phyloP scores from a whole-genome alignment of 2,329 filamentous ascomycete genomes.

The Diplocarpon rosae region DNA sequence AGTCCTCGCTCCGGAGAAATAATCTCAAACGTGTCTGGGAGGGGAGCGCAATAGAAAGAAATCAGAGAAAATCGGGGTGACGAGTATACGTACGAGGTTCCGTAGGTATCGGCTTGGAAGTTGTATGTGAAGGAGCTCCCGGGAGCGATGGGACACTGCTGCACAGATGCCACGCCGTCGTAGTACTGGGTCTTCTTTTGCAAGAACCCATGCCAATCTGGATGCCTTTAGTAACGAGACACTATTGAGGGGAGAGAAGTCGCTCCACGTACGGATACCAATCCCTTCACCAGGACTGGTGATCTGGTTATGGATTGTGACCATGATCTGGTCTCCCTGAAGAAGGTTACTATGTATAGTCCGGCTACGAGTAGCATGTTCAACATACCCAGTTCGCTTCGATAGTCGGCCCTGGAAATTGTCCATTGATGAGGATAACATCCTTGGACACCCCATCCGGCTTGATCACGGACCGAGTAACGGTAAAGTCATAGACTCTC shows the following conservation, averaged over 20 bases:
- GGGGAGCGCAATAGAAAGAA: background rate
- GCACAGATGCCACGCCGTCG: conserved; percentile 35
- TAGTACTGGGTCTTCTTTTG: conserved; percentile 28
- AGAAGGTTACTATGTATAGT: background rate
- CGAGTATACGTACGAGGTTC: background rate
- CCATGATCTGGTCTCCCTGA: conserved; percentile 5
- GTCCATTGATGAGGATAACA: conserved; percentile 45
- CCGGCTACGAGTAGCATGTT: background rate
- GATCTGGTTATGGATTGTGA: conserved; percentile 4
- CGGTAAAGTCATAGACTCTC: conserved; percentile 25
- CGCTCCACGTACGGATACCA: background rate
- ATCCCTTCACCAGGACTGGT: background rate
- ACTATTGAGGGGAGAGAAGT: background rate
- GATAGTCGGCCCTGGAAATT: conserved; percentile 56
- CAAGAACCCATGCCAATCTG: conserved; percentile 35
- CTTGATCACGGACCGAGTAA: conserved; percentile 21
- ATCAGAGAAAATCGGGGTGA: background rate
- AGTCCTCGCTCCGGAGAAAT: no score
- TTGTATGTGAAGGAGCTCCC: conserved; percentile 19
- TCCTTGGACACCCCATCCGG: conserved; percentile 16
- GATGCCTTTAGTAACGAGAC: background rate
- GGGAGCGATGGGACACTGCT: conserved; percentile 53
- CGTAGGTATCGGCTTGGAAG: conserved; percentile 3
- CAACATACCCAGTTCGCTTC: conserved; percentile 4
- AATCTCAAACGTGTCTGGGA: no score